These are phyloP conservation scores for Stagonosporopsis vannaccii DNA, from an alignment of 2,329 filamentous ascomycete species.

Conservation along the genomic window DNA sequence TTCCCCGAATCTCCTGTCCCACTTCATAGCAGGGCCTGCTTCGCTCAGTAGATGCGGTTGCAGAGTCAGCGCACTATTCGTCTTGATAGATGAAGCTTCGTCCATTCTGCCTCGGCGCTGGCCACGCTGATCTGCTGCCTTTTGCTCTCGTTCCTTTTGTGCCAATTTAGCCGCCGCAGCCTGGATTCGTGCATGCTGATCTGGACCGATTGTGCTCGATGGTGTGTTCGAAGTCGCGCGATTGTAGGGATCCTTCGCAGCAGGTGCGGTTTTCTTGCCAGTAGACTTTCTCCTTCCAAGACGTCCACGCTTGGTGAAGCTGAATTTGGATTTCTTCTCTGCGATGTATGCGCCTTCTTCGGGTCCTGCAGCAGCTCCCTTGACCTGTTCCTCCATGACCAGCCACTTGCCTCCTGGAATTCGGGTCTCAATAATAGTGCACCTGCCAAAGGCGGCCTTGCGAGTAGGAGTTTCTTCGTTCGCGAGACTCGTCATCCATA, in stretches of 20 bases:
- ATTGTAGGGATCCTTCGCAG: slow-evolving; percentile 61
- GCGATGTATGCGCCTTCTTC: slow-evolving; percentile 88
- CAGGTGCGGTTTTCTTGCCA: slow-evolving; percentile 50
- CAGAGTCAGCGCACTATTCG: slow-evolving; percentile 86
- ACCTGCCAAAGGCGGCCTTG: slow-evolving; percentile 93
- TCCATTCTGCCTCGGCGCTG: slow-evolving; percentile 63
- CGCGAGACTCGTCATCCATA: slow-evolving; percentile 97
- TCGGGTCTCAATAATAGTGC: slow-evolving; percentile 87
- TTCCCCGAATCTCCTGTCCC: slow-evolving; percentile 96
- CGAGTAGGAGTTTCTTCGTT: slow-evolving; percentile 84
- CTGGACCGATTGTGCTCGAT: slow-evolving; percentile 81
- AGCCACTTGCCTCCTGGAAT: slow-evolving; percentile 87
- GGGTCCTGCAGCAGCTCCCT: slow-evolving; percentile 86
- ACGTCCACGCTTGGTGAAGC: slow-evolving; percentile 76
- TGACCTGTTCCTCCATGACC: slow-evolving; percentile 94
- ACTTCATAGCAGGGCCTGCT: slow-evolving; percentile 93
- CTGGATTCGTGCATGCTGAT: slow-evolving; percentile 92
- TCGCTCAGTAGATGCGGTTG: slow-evolving; percentile 85
- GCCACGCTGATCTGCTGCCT: slow-evolving; percentile 57
- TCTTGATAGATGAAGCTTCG: slow-evolving; percentile 70
- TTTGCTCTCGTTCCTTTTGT: slow-evolving; percentile 69
- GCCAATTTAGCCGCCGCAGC: slow-evolving; percentile 87
- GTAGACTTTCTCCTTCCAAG: slow-evolving; percentile 63
- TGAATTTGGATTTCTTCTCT: slow-evolving; percentile 94
- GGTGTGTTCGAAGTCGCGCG: slow-evolving; percentile 58